phyloP scores from a whole-genome alignment of 306 rosid species.

The Citrullus colocynthis region DNA sequence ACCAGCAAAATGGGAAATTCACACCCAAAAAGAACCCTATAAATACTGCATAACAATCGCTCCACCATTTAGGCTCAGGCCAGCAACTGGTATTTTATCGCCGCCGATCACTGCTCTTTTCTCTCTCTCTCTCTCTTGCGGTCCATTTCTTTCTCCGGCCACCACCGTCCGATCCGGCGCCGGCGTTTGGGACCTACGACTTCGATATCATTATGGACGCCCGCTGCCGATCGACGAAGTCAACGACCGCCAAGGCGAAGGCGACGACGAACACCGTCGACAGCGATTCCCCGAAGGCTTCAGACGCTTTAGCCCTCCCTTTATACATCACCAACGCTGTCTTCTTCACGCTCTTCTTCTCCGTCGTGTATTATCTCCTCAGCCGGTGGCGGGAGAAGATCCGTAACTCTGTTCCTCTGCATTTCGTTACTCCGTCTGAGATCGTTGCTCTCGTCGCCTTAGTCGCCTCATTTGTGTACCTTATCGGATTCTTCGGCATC shows the following conservation, averaged over 20 bases:
- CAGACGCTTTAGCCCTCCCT: slow-evolving; percentile 25
- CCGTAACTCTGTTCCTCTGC: slow-evolving; percentile 74
- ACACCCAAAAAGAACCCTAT: not conserved
- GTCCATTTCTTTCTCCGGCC: not conserved
- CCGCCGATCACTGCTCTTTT: not conserved
- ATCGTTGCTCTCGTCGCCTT: slow-evolving; percentile 42
- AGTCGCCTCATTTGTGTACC: slow-evolving; percentile 64
- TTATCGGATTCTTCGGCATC: slow-evolving; percentile 70
- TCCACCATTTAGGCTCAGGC: not conserved
- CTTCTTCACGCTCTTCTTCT: slow-evolving; percentile 65
- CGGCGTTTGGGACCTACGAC: not conserved
- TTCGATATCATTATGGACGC: slow-evolving; percentile 31
- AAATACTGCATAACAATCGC: not conserved
- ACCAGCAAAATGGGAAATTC: not conserved
- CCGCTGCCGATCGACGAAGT: slow-evolving; percentile 33
- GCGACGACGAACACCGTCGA: not conserved
- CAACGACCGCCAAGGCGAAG: not conserved
- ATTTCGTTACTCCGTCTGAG: slow-evolving; percentile 54
- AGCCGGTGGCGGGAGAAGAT: slow-evolving; percentile 81
- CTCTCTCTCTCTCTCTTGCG: not conserved
- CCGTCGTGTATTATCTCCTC: slow-evolving; percentile 68
- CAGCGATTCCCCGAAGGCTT: slow-evolving; percentile 15
- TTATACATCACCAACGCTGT: slow-evolving; percentile 46
- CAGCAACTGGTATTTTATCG: not conserved
- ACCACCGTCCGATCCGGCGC: slow-evolving; percentile 13